These are phyloP conservation scores for Penicillium verrucosum DNA, from an alignment of 2,329 filamentous ascomycete genomes.

Conservation along the genomic window DNA sequence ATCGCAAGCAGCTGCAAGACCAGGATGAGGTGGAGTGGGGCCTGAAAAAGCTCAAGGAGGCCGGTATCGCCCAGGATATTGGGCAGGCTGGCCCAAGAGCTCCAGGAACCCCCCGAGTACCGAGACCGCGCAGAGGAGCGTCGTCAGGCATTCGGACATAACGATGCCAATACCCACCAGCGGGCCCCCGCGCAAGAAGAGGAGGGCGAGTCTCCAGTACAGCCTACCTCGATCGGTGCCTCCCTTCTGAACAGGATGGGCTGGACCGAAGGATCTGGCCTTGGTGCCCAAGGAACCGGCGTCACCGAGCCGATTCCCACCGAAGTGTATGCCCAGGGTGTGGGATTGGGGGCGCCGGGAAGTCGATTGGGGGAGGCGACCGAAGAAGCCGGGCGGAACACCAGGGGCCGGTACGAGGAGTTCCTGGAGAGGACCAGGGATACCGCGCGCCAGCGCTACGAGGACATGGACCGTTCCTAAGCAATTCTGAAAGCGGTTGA, in stretches of 20 bases:
- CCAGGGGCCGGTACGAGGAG: slow-evolving; percentile 46
- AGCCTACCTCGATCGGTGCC: slow-evolving; percentile 47
- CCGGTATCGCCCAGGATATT: neutral
- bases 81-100: neutral
- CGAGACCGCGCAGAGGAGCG: slow-evolving; percentile 48
- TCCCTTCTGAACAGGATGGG: slow-evolving; percentile 52
- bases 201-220: slow-evolving; percentile 28
- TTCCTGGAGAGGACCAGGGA: slow-evolving; percentile 49
- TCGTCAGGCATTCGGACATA: slow-evolving; percentile 43
- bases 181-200: slow-evolving; percentile 29
- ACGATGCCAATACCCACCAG: slow-evolving; percentile 21
- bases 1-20: neutral
- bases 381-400: slow-evolving; percentile 49
- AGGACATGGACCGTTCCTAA: slow-evolving; percentile 35
- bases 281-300: slow-evolving; percentile 49
- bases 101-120: slow-evolving; percentile 34
- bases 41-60: neutral
- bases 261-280: slow-evolving; percentile 47
- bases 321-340: slow-evolving; percentile 50
- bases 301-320: slow-evolving; percentile 48
- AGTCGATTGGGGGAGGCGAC: slow-evolving; percentile 49
- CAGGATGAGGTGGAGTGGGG: neutral
- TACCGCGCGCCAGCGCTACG: slow-evolving; percentile 47
- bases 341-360: slow-evolving; percentile 50
- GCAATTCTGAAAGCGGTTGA: neutral